Evolutionary conservation across 1,284 basidiomycete genomes (phyloP), one percentile per base, ranked within the genome.

Genomic region (Cutaneotrichosporon cavernicola): DNA sequence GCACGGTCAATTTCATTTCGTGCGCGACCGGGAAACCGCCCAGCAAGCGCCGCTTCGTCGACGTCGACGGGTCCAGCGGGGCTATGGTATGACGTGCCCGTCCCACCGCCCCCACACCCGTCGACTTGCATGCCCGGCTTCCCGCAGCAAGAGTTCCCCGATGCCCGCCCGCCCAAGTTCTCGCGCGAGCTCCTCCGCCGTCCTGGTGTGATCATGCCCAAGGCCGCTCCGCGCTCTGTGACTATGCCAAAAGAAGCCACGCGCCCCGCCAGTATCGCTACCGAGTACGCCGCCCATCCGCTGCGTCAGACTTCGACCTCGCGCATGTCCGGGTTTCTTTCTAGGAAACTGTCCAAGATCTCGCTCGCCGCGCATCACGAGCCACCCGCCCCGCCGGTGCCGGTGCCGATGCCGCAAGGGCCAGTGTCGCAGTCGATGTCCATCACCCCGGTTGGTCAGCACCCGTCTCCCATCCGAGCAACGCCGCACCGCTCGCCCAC

Each of bases 111-210:
- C n/a, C 55, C 52, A 18, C 64, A 65, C 52, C 64, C 64, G 9
- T 62, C 64, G 2, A 65, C 64, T 4, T 60, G 46, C 10, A 58
- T 65, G 56, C 64, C 64, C 2, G 64, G 64, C 7, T 61, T 65
- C 43, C 60, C 60, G 6, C 26, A 50, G 6, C 36, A 56, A n/a
- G 64, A 65, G 60, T 65, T 65, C 30, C 14, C 56, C 4, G 64
- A 66, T n/a, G 26, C 26, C 32, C 38, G 40, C n/a, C 58, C 65
- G 22, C 65, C 65, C 16, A 66, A 56, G 22, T 66, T 66, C 38
- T 63, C 62, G 5, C 65, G 65, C 11, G 26, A 56, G 1, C 47
- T 47, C 2, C 55, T 66, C 5, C 55, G 62, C 4, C 32, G 40
- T 13, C 22, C 50, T 13, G 61, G 59, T 10, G 62, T 66, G 5